Evolutionary conservation across 257 asterid species (phyloP).

Genomic region (Marsdenia floribunda): DNA sequence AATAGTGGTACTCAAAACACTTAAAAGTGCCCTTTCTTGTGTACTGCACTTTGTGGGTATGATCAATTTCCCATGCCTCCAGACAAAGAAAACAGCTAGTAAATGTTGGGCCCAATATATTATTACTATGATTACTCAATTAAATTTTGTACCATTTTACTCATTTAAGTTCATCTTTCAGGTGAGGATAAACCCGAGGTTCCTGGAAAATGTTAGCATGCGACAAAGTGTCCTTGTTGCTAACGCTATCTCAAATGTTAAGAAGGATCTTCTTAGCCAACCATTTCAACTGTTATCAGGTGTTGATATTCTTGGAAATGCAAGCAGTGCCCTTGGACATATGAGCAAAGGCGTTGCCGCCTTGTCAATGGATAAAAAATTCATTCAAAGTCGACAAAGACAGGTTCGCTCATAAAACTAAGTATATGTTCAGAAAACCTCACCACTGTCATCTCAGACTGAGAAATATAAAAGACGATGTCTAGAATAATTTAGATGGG

Average conservation of each 20-base stretch:
- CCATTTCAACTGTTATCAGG: slow-evolving; percentile 98
- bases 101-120: not conserved
- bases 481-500: not conserved
- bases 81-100: not conserved
- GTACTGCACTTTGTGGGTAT: not conserved
- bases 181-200: slow-evolving; percentile 88
- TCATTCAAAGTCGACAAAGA: slow-evolving; percentile 96
- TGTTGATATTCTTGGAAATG: slow-evolving; percentile 96
- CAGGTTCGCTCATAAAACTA: slow-evolving; percentile 46
- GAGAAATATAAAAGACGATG: not conserved
- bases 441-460: not conserved
- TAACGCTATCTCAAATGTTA: slow-evolving; percentile 73
- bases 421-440: not conserved
- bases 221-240: slow-evolving; percentile 78
- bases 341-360: slow-evolving; percentile 99
- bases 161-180: slow-evolving; percentile 25
- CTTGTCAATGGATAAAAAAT: slow-evolving; percentile 96
- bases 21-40: not conserved
- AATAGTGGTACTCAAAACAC: not conserved
- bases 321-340: slow-evolving; percentile 99
- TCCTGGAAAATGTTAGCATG: slow-evolving; percentile 76
- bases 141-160: not conserved
- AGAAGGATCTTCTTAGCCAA: slow-evolving; percentile 94
- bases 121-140: not conserved
- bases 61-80: not conserved